A percentile compares a stretch with the other conserved stretches of the same genome.
Conservation (phyloP, 1,139 yeast species). For the Candida anutae region DNA sequence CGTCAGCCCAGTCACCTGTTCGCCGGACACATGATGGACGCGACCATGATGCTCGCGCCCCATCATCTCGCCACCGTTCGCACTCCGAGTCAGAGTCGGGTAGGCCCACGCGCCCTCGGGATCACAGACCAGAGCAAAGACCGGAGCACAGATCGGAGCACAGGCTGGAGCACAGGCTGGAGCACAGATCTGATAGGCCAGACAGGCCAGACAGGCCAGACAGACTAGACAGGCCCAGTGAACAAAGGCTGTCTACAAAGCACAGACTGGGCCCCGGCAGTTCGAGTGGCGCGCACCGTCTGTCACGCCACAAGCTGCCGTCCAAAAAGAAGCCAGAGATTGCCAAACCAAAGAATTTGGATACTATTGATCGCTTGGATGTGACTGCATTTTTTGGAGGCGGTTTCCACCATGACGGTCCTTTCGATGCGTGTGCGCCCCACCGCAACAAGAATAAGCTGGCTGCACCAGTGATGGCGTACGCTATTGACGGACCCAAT, state of each 20-base stretch:
- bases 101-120: too few relatives aligned
- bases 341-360: conserved; percentile 55
- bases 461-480: conserved; percentile 90
- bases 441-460: conserved; percentile 79
- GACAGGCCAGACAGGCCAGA: background rate
- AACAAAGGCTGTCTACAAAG: background rate
- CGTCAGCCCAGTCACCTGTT: too few relatives aligned
- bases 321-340: conserved; percentile 33
- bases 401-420: conserved; percentile 97
- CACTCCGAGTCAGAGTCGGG: conserved; percentile 11
- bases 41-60: conserved; percentile 9
- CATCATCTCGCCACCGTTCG: conserved; percentile 10
- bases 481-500: conserved; percentile 93
- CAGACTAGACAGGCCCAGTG: background rate
- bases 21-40: too few relatives aligned
- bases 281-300: conserved; percentile 3
- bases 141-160: too few relatives aligned
- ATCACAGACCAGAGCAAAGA: too few relatives aligned
- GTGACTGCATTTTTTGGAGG: conserved; percentile 95
- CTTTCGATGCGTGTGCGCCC: conserved; percentile 97
- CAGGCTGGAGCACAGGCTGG: too few relatives aligned
- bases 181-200: too few relatives aligned
- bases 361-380: conserved; percentile 89
- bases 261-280: conserved; percentile 1
- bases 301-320: conserved; percentile 21